A percentile compares a stretch with the other conserved stretches of the same genome.
These are phyloP conservation scores for Lodderomyces margitis DNA, from an alignment of 1,139 yeast genomes.

Conservation along the genomic window DNA sequence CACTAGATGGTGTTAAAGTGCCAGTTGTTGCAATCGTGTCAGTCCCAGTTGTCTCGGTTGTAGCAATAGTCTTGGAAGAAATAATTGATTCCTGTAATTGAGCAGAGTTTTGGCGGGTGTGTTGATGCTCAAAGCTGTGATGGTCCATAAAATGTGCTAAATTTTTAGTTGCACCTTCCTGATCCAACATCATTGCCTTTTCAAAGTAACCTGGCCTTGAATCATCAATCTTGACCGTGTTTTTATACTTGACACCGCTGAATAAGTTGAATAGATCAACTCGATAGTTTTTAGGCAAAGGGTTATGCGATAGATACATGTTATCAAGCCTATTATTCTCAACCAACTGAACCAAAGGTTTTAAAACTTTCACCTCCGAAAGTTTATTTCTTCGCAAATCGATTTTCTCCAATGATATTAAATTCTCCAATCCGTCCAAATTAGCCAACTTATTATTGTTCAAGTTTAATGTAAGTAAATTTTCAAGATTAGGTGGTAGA, in stretches of 20 bases:
- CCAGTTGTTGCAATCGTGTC: background rate
- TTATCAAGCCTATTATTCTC: constrained; percentile 32
- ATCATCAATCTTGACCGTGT: constrained; percentile 53
- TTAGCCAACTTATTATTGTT: constrained; percentile 50
- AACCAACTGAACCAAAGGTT: constrained; percentile 38
- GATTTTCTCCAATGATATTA: constrained; percentile 48
- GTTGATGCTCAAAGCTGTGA: background rate
- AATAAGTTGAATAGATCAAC: constrained; percentile 53
- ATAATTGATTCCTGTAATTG: background rate
- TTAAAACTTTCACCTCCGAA: constrained; percentile 23
- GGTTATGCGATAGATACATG: constrained; percentile 44
- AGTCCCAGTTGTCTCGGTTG: constrained; percentile 3
- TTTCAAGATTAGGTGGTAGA: constrained; percentile 40
- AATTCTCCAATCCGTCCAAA: constrained; percentile 49
- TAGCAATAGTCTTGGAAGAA: background rate
- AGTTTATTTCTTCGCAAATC: constrained; percentile 54
- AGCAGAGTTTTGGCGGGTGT: background rate
- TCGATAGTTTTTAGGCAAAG: constrained; percentile 48
- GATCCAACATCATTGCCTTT: constrained; percentile 51
- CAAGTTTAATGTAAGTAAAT: constrained; percentile 51
- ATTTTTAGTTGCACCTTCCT: constrained; percentile 43
- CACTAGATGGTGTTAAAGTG: background rate
- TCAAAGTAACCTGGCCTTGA: constrained; percentile 66
- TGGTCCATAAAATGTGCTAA: constrained; percentile 36
- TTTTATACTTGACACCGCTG: constrained; percentile 52